Conservation (phyloP, 2,329 filamentous ascomycete genomes). For the Aureobasidium pullulans region DNA sequence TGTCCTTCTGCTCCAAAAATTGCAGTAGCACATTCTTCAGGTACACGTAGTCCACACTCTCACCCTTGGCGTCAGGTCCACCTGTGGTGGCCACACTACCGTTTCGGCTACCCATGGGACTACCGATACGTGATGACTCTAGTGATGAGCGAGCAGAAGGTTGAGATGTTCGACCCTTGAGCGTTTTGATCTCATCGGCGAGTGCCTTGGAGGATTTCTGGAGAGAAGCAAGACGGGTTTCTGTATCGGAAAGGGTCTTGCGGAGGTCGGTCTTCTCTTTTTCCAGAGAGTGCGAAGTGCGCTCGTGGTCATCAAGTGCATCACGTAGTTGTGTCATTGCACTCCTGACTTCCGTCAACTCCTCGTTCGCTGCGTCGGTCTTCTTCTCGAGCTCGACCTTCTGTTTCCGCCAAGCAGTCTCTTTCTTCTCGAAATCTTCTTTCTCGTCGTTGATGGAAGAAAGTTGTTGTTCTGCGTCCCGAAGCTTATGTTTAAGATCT, state of each 20-base stretch:
- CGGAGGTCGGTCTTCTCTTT: conserved; percentile 71
- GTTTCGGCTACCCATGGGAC: conserved; percentile 35
- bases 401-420: conserved; percentile 66
- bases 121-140: conserved; percentile 46
- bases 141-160: conserved; percentile 53
- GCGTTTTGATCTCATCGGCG: conserved; percentile 49
- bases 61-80: conserved; percentile 11
- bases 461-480: conserved; percentile 73
- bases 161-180: conserved; percentile 32
- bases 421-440: conserved; percentile 66
- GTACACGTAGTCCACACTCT: conserved; percentile 52
- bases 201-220: conserved; percentile 59
- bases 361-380: conserved; percentile 61
- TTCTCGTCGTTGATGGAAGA: conserved; percentile 65
- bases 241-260: conserved; percentile 69
- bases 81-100: conserved; percentile 19
- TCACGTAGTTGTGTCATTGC: conserved; percentile 72
- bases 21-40: conserved; percentile 75
- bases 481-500: conserved; percentile 69
- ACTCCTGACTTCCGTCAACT: conserved; percentile 65
- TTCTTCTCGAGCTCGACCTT: conserved; percentile 69
- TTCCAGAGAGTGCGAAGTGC: conserved; percentile 74
- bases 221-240: conserved; percentile 69
- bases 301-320: conserved; percentile 80
- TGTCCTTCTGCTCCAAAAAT: conserved; percentile 75